These are phyloP conservation scores for Neopestalotiopsis sp. DNA, from an alignment of 2,329 filamentous ascomycete genomes.

Conservation along the genomic window DNA sequence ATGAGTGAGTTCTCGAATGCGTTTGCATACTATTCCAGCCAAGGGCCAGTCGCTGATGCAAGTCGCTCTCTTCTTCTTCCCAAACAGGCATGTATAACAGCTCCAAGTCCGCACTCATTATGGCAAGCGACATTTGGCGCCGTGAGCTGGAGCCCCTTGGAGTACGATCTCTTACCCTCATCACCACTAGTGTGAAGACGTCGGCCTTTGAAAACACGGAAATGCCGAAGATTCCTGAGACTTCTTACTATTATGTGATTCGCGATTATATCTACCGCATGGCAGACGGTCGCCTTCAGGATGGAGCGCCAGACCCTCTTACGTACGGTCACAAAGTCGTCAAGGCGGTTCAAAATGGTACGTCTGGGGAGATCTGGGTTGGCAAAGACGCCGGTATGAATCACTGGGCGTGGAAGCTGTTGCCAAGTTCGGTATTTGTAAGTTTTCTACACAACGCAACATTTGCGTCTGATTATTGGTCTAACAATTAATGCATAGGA, in stretches of 20 bases:
- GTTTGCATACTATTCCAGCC: no score
- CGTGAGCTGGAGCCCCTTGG: conserved; percentile 35
- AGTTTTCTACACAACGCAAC: no score
- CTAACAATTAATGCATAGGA: background rate
- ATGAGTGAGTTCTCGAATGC: conserved; percentile 1
- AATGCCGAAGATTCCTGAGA: conserved; percentile 22
- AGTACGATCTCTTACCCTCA: conserved; percentile 31
- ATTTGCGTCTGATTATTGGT: no score
- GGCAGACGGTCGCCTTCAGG: conserved; percentile 22
- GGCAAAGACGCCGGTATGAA: conserved; percentile 23
- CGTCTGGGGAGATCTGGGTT: conserved; percentile 26
- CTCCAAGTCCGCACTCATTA: conserved; percentile 33
- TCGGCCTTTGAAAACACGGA: conserved; percentile 24
- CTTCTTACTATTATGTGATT: conserved; percentile 25
- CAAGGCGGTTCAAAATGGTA: conserved; percentile 26
- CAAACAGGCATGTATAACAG: conserved; percentile 29
- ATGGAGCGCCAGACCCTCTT: conserved; percentile 20
- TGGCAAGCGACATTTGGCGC: conserved; percentile 31
- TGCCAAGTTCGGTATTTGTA: no score
- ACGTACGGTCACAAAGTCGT: conserved; percentile 25
- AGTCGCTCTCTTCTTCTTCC: no score
- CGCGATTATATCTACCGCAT: conserved; percentile 22
- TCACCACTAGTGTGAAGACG: conserved; percentile 32
- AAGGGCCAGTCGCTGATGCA: background rate
- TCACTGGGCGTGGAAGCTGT: no score